A percentile compares a stretch with the other conserved stretches of the same genome.
These are phyloP conservation scores for Lactifluus piperatus DNA, from an alignment of 768 basidiomycete species.

Conservation along the genomic window DNA sequence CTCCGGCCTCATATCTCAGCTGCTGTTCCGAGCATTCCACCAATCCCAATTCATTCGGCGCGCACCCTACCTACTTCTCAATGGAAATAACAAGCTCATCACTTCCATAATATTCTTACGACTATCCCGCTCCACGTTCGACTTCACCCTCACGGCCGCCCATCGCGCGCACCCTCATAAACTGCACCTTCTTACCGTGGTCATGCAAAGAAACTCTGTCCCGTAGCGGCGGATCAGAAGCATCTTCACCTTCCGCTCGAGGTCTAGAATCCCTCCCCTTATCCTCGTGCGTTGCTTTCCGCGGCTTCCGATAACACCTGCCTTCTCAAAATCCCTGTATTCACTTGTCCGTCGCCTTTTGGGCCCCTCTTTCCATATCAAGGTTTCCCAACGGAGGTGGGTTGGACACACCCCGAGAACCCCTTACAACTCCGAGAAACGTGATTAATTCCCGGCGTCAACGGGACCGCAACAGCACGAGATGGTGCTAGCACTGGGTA, in stretches of 20 bases:
- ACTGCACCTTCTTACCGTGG: constrained; percentile 16
- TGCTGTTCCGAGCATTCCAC: constrained; percentile 12
- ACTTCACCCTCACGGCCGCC: constrained; percentile 15
- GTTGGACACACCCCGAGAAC: constrained; percentile 8
- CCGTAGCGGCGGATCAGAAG: constrained; percentile 20
- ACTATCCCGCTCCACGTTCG: constrained; percentile 1
- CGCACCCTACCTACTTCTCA: neutral
- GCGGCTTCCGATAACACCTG: constrained; percentile 20
- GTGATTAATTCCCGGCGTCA: neutral
- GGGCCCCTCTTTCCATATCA: constrained; percentile 6
- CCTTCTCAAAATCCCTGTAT: constrained; percentile 14
- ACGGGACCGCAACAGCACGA: constrained; percentile 1
- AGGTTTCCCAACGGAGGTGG: constrained; percentile 10
- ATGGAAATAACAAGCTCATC: neutral
- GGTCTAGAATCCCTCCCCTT: constrained; percentile 18
- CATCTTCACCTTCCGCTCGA: constrained; percentile 16
- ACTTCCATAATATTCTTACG: constrained; percentile 3
- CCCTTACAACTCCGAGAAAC: constrained; percentile 16
- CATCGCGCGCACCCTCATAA: constrained; percentile 19
- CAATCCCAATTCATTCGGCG: constrained; percentile 6
- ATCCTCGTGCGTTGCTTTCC: constrained; percentile 20
- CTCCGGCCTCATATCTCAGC: constrained; percentile 16
- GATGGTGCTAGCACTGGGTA: neutral
- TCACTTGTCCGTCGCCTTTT: constrained; percentile 1
- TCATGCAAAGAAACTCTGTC: constrained; percentile 14